These are phyloP conservation scores for Ophiostoma sp. DNA, from an alignment of 2,329 filamentous ascomycete species.

Conservation along the genomic window DNA sequence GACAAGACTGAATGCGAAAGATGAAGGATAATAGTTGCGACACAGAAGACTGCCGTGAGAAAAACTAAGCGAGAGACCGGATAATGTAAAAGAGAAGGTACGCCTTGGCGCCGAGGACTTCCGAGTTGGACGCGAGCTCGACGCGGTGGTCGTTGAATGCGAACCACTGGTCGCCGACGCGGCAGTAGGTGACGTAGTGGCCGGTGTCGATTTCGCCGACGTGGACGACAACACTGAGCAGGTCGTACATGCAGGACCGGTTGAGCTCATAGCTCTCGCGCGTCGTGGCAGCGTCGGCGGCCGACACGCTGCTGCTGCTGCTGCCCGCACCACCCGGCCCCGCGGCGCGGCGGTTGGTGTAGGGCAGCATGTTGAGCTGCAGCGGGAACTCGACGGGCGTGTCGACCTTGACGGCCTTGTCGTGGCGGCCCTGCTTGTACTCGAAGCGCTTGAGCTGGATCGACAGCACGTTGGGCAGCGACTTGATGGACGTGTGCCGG, in stretches of 20 bases:
- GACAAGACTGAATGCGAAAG: not conserved
- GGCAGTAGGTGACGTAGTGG: constrained; percentile 85
- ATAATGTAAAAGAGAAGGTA: constrained; percentile 87
- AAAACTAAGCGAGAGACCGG: constrained; percentile 47
- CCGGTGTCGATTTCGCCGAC: constrained; percentile 89
- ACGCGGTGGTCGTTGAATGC: constrained; percentile 94
- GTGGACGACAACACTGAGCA: constrained; percentile 86
- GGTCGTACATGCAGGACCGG: constrained; percentile 72
- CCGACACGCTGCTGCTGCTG: not conserved
- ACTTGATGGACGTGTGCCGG: constrained; percentile 78
- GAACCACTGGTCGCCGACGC: constrained; percentile 86
- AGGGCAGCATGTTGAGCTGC: constrained; percentile 83
- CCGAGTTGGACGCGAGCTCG: constrained; percentile 72
- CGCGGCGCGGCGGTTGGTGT: constrained; percentile 62
- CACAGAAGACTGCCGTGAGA: not conserved
- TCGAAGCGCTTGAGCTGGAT: constrained; percentile 89
- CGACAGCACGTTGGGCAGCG: constrained; percentile 79
- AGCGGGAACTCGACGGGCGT: constrained; percentile 80
- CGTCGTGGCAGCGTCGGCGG: constrained; percentile 34
- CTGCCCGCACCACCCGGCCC: not conserved
- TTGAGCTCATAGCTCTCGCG: constrained; percentile 51
- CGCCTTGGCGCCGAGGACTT: constrained; percentile 79
- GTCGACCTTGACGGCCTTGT: constrained; percentile 78
- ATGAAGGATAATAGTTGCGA: not conserved
- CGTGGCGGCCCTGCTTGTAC: constrained; percentile 62